Conservation (phyloP, 1,139 yeast species). For the Pichia sp. region DNA sequence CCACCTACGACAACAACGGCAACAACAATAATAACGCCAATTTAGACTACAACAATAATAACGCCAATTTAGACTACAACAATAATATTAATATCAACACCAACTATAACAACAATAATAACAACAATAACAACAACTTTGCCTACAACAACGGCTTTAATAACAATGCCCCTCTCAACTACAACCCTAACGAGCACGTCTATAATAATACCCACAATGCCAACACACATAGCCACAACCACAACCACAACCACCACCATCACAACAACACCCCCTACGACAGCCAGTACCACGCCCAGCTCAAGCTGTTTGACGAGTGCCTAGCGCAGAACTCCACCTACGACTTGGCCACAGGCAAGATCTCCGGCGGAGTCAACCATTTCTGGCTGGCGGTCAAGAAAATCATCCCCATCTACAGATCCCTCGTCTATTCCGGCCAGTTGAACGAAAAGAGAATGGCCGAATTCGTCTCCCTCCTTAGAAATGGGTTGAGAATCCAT, state of each 20-base stretch:
- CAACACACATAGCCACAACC: neutral
- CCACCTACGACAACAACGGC: neutral
- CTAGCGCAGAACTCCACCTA: constrained; percentile 39
- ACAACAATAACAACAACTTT: neutral
- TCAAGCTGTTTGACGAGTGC: constrained; percentile 41
- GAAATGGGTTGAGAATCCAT: constrained; percentile 50
- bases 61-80: neutral
- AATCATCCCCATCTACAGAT: constrained; percentile 46
- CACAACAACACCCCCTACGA: neutral
- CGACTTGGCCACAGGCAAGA: constrained; percentile 33
- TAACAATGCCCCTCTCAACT: constrained; percentile 10
- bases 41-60: neutral
- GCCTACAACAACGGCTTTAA: constrained; percentile 4
- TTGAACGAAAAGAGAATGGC: constrained; percentile 42
- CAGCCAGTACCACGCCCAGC: constrained; percentile 5
- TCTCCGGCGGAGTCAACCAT: constrained; percentile 30
- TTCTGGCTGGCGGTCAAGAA: constrained; percentile 48
- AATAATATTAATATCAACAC: neutral
- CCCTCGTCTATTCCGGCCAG: constrained; percentile 43
- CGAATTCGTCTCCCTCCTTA: constrained; percentile 44
- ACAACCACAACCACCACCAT: neutral
- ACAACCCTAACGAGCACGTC: constrained; percentile 3
- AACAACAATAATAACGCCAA: constrained; percentile 4
- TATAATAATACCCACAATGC: neutral
- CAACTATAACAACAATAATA: neutral